Base-by-base conservation (phyloP, 2,329 filamentous ascomycete genomes). In the Apiospora saccharicola region DNA sequence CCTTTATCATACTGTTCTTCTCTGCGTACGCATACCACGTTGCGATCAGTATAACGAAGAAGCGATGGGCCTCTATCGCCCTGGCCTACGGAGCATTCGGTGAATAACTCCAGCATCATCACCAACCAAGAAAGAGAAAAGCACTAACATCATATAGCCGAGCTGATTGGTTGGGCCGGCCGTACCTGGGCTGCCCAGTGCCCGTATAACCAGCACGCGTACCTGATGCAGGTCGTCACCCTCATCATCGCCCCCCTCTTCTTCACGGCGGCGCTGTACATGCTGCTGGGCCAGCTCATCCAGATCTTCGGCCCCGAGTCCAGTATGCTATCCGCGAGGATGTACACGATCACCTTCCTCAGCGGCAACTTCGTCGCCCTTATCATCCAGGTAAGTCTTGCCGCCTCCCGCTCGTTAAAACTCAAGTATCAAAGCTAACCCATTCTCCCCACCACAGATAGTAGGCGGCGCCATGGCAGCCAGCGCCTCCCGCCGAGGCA, bases 201-300 rank as follows among this genome's bases (percentile, higher is more conserved):
- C 71, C 85, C 85, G 1, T 87, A 87, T 75, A 87, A 86, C 76
- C 72, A 78, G 16, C 82, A 82, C 19, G 85, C 86, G 16, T 88
- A 87, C 72, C 77, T 87, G 6, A 85, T 87, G 77, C 86, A 88
- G 74, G 87, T 87, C 57, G 85, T 84, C 1, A 84, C 82, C 14
- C 82, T 84, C 68, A 82, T 83, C 71, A 80, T 84, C 71, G 80
- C 78, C 12, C 86, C 86, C 13, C 85, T 84, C 7, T 88, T 88
- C 79, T 86, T 86, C 76, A 86, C 85, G 19, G 86, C 86, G 1
- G 86, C 84, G 1, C 82, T 88, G 69, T 88, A 88, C 76, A 79
- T 88, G 69, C 79, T 87, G 64, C 82, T 88, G 3, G 86, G 85
- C 69, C 81, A 79, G 44, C 82, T 88, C 72, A 87, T 88, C 78